phyloP scores from a whole-genome alignment of 2,329 filamentous ascomycete species.

The Acrocalymma vagum region DNA sequence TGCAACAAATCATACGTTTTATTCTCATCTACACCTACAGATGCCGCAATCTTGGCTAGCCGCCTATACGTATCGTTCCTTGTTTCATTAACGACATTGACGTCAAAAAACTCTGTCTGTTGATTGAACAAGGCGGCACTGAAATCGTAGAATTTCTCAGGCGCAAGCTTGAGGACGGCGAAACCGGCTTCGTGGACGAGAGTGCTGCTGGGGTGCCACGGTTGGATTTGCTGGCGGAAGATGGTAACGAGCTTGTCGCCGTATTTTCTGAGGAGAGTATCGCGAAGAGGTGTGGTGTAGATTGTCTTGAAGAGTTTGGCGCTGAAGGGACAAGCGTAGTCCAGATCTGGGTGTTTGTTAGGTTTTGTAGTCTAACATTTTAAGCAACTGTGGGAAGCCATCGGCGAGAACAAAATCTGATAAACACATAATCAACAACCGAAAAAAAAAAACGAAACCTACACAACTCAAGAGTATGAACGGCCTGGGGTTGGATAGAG shows the following conservation, averaged over 20 bases:
- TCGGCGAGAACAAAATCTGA: no score
- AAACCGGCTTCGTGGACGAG: conserved; percentile 81
- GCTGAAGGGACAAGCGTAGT: conserved; percentile 88
- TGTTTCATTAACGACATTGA: conserved; percentile 81
- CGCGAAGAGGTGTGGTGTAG: conserved; percentile 67
- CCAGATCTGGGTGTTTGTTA: conserved; percentile 66
- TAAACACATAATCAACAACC: no score
- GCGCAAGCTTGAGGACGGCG: conserved; percentile 76
- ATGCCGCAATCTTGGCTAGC: conserved; percentile 75
- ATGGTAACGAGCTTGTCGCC: conserved; percentile 73
- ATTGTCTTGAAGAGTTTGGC: conserved; percentile 81
- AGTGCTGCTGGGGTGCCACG: conserved; percentile 85
- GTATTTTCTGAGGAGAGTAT: conserved; percentile 71
- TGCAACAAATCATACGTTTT: conserved; percentile 73
- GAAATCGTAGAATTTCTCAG: conserved; percentile 82
- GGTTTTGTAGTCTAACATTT: no score
- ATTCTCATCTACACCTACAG: conserved; percentile 75
- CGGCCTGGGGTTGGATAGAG: conserved; percentile 50
- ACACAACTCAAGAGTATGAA: conserved; percentile 65
- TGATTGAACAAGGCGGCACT: conserved; percentile 72
- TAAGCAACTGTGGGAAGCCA: no score
- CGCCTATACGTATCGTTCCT: conserved; percentile 85
- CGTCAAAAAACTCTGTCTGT: conserved; percentile 85
- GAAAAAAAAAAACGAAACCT: conserved; percentile 19
- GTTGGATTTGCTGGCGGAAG: conserved; percentile 91